Percentiles rank a stretch among this genome's conserved stretches.
These are phyloP conservation scores for Phytopythium sindhum DNA, from an alignment of 352 stramenopile species.

Conservation along the genomic window DNA sequence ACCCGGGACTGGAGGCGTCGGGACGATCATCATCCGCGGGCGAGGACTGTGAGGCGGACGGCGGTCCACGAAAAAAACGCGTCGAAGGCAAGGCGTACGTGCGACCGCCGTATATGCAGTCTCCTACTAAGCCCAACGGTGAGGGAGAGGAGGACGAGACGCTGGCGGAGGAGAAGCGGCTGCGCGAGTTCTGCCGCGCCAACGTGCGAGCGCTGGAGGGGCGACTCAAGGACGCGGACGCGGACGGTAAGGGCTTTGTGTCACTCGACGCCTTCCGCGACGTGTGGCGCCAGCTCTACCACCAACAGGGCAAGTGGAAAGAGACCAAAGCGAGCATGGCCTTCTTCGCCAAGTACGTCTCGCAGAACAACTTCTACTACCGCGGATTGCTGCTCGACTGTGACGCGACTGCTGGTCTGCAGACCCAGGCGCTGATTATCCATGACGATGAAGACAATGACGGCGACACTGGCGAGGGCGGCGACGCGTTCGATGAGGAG, in stretches of 20 bases:
- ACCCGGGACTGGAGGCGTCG: conserved; percentile 42
- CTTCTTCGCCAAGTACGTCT: conserved; percentile 49
- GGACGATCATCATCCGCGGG: not conserved
- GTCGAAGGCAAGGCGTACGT: conserved; percentile 24
- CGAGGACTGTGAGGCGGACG: not conserved
- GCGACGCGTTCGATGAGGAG: conserved; percentile 21
- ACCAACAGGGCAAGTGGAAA: conserved; percentile 29
- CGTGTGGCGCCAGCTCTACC: conserved; percentile 23
- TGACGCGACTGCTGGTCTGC: conserved; percentile 41
- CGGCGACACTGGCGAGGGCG: conserved; percentile 4
- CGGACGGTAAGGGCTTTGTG: conserved; percentile 53
- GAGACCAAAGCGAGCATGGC: conserved; percentile 30
- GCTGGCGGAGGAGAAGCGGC: conserved; percentile 25
- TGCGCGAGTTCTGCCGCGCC: conserved; percentile 39
- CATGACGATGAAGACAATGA: conserved; percentile 48
- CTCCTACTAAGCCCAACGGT: not conserved
- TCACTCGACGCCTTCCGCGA: conserved; percentile 30
- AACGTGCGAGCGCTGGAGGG: conserved; percentile 42
- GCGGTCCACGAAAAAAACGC: not conserved
- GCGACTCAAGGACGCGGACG: conserved; percentile 33
- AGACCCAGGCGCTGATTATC: conserved; percentile 50
- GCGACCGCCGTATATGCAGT: conserved; percentile 8
- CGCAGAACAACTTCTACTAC: conserved; percentile 61
- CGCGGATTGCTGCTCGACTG: conserved; percentile 68
- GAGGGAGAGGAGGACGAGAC: not conserved